Evolutionary conservation across 306 rosid species (phyloP).

Genomic region (Calophaca sinica): DNA sequence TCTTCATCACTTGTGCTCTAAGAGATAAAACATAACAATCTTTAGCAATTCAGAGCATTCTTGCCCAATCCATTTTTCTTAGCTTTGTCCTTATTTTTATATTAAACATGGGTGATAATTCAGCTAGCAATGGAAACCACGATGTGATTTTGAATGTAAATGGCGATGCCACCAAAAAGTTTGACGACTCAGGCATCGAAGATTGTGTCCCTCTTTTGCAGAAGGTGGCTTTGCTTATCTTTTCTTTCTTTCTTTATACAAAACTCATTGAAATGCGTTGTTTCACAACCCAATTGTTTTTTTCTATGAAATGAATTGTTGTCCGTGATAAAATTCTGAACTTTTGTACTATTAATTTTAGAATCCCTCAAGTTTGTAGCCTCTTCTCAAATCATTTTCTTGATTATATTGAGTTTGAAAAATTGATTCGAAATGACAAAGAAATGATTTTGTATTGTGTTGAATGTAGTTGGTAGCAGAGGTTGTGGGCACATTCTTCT

Average conservation of each 20-base stretch:
- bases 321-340: neutral
- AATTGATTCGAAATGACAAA: too few species aligned
- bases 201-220: constrained; percentile 61
- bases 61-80: too few species aligned
- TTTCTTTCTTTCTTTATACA: neutral
- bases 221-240: constrained; percentile 54
- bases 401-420: too few species aligned
- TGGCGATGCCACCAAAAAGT: constrained; percentile 35
- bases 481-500: constrained; percentile 71
- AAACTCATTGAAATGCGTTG: neutral
- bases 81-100: neutral
- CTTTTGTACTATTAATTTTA: constrained; percentile 24
- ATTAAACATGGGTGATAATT: constrained; percentile 57
- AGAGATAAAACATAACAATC: neutral
- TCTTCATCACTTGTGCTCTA: neutral
- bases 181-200: constrained; percentile 10
- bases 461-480: constrained; percentile 71
- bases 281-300: neutral
- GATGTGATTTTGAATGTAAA: constrained; percentile 55
- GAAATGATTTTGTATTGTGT: neutral
- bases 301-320: neutral
- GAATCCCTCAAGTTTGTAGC: constrained; percentile 8
- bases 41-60: too few species aligned
- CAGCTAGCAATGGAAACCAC: constrained; percentile 26
- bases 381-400: too few species aligned